Evolutionary conservation across 1,284 basidiomycete species (phyloP), one percentile per base, ranked within the genome.

Genomic region (Ceratobasidium sp.): DNA sequence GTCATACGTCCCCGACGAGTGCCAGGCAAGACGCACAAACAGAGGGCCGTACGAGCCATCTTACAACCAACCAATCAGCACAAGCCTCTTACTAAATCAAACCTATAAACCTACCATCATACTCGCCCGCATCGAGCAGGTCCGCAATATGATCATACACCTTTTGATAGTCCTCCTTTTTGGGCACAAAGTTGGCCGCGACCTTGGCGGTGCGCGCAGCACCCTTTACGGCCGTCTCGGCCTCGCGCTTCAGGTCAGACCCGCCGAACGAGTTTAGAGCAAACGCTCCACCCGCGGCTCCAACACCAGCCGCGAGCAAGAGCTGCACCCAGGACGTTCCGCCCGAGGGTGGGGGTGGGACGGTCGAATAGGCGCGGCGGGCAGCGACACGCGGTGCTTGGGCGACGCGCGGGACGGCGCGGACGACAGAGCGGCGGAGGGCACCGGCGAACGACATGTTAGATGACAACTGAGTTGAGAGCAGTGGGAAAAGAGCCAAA

Each of bases 11-110:
- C 96, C 96, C 61, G 93, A 92, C 13, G 90, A 82, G 82, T 96
- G 95, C 94, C 96, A 98, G 34, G 96, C 96, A 74, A 98, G 90
- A 81, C 97, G 94, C 74, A 99, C 86, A 73, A 98, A 83, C 56
- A 98, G 90, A 54, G 96, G 96, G 22, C 91, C 96, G 78, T 92
- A 95, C 9, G 94, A 96, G 37, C 95, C 95, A 81, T 98, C 95
- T 96, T 78, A 6, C n/a, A n/a, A n/a, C n/a, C 65, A 72, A 73
- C 62, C 74, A 63, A 75, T 48, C 54, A 46, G 46, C 51, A 46
- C 49, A 63, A 74, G 59, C 48, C 56, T 7, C 51, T 22, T 65
- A 61, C 31, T 48, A 54, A 74, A 61, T 22, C 61, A 64, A 34
- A 31, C 34, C 22, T 29, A 59, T 48, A 62, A 16, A 82, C 84